phyloP scores from a whole-genome alignment of 257 asterid genomes.

The Cordia subcordata region DNA sequence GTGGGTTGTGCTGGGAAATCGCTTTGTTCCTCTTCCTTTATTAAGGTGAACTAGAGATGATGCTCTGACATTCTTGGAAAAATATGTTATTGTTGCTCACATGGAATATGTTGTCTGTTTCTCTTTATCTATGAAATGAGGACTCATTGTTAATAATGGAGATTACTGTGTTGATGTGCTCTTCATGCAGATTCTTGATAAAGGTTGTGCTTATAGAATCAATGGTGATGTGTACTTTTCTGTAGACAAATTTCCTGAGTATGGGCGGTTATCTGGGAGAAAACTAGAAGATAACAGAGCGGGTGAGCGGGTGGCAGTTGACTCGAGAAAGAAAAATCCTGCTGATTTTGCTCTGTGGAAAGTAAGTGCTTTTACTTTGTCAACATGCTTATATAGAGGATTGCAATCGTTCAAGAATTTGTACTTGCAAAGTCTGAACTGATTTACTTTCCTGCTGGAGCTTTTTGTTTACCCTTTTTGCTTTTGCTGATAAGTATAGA shows the following conservation, averaged over 20 bases:
- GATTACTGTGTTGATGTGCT: slow-evolving; percentile 18
- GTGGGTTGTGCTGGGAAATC: too few species aligned
- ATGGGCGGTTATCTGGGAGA: slow-evolving; percentile 90
- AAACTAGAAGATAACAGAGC: slow-evolving; percentile 91
- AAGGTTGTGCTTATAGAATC: slow-evolving; percentile 69
- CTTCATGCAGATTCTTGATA: slow-evolving; percentile 63
- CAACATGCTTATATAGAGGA: not conserved
- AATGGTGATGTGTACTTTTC: slow-evolving; percentile 92
- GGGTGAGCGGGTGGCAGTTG: slow-evolving; percentile 91
- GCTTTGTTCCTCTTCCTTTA: too few species aligned
- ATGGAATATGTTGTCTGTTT: not conserved
- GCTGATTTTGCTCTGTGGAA: slow-evolving; percentile 99
- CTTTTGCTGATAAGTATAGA: too few species aligned
- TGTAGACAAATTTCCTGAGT: slow-evolving; percentile 75
- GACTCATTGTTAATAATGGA: not conserved
- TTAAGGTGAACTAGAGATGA: too few species aligned
- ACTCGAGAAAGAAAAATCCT: slow-evolving; percentile 83
- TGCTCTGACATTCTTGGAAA: too few species aligned
- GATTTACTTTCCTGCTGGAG: too few species aligned
- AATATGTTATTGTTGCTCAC: too few species aligned
- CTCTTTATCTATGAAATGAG: not conserved
- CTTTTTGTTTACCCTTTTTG: too few species aligned
- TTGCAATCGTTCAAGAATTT: too few species aligned
- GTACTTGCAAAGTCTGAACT: too few species aligned
- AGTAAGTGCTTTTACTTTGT: slow-evolving; percentile 38